Conservation (phyloP, 495 filamentous ascomycete species). For the Bombardia bombarda region DNA sequence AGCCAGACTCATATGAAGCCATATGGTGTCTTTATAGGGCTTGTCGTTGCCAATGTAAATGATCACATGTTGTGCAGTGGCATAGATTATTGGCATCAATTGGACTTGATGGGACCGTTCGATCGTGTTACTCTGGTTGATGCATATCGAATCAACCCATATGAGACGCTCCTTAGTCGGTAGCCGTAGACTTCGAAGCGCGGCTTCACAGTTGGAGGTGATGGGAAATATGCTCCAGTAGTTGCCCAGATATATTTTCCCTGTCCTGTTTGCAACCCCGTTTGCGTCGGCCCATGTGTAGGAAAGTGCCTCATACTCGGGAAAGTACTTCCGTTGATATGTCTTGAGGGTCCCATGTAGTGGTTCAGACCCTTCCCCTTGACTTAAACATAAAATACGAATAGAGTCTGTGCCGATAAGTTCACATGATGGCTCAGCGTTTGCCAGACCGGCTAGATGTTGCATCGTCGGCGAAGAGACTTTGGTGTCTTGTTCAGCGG, state of each 20-base stretch:
- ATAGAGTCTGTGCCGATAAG: conserved; percentile 7
- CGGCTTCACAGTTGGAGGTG: conserved; percentile 13
- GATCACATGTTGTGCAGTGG: conserved; percentile 17
- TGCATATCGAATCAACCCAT: conserved; percentile 28
- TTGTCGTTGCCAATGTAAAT: conserved; percentile 18
- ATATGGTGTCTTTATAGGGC: background rate
- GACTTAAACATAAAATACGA: conserved; percentile 12
- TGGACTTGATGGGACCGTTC: conserved; percentile 20
- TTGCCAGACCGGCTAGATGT: too few species aligned
- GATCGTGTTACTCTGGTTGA: conserved; percentile 17
- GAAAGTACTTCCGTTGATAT: conserved; percentile 12
- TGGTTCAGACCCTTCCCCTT: conserved; percentile 9
- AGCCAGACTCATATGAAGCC: background rate
- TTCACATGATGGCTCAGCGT: background rate
- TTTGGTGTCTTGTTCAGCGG: too few species aligned
- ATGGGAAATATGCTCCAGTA: conserved; percentile 13
- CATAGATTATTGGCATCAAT: conserved; percentile 25
- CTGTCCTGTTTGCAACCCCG: conserved; percentile 9
- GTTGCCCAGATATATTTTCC: conserved; percentile 13
- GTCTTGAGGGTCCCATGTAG: conserved; percentile 9
- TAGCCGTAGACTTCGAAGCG: conserved; percentile 10
- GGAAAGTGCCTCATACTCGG: conserved; percentile 14
- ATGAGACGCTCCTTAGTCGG: conserved; percentile 8
- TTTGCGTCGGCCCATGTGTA: conserved; percentile 14
- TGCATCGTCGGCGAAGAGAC: too few species aligned